A percentile compares a stretch with the other conserved stretches of the same genome.
Evolutionary conservation across 345 rosid genomes (phyloP).

Genomic region (Rhodamnia argentea): DNA sequence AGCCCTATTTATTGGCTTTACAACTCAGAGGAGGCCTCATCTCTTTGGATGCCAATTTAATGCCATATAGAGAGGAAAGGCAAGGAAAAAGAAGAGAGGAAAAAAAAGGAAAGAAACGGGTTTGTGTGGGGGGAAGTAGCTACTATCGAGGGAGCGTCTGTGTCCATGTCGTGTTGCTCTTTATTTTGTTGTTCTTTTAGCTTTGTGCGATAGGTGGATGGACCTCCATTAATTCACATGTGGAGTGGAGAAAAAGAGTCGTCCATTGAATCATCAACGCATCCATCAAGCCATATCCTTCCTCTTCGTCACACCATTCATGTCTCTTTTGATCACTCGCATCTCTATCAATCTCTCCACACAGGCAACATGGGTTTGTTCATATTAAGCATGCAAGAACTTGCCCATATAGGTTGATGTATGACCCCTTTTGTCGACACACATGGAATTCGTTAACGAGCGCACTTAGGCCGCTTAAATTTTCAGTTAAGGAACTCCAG

Average conservation of each 20-base stretch:
- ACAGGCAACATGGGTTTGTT: neutral
- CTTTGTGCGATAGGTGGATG: constrained; percentile 19
- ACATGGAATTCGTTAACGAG: neutral
- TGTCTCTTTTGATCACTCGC: neutral
- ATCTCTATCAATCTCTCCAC: neutral
- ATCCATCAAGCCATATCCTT: neutral
- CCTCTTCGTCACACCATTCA: neutral
- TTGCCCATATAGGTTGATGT: neutral
- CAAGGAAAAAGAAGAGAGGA: constrained; percentile 7
- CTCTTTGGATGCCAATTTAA: constrained; percentile 48
- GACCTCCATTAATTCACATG: constrained; percentile 13
- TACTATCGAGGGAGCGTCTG: constrained; percentile 52
- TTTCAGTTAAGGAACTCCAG: neutral
- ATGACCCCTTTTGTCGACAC: neutral
- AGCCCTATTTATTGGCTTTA: constrained; percentile 18
- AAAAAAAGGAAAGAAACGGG: neutral
- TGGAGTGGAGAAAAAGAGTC: constrained; percentile 36
- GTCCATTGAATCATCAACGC: constrained; percentile 26
- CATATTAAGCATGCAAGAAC: neutral
- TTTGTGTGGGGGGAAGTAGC: neutral
- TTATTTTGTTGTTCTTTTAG: constrained; percentile 13
- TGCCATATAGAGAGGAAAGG: constrained; percentile 1
- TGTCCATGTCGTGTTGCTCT: constrained; percentile 16
- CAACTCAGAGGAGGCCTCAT: constrained; percentile 16
- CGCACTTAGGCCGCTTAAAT: neutral